These are phyloP conservation scores for Fusarium nelsonii DNA, from an alignment of 2,329 filamentous ascomycete species.

Conservation along the genomic window DNA sequence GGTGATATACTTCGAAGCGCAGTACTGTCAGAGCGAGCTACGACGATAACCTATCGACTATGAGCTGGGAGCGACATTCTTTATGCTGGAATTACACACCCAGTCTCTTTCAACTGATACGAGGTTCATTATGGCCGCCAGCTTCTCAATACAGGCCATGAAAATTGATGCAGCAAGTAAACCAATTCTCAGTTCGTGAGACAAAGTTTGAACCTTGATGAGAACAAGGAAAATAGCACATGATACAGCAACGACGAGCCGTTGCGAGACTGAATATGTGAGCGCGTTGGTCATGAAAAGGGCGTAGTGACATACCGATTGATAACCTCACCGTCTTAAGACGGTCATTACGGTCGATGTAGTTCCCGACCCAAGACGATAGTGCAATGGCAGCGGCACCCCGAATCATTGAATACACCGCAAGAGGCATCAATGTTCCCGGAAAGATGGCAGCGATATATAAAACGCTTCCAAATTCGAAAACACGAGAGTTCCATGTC, in stretches of 20 bases:
- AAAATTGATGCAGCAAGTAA: constrained; percentile 57
- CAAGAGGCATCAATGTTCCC: constrained; percentile 72
- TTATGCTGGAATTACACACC: constrained; percentile 54
- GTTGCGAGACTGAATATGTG: constrained; percentile 51
- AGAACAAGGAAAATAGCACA: constrained; percentile 60
- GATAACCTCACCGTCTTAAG: constrained; percentile 64
- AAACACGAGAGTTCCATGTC: constrained; percentile 73
- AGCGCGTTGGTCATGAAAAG: not conserved
- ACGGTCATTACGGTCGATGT: constrained; percentile 68
- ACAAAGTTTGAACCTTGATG: constrained; percentile 4
- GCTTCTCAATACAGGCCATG: constrained; percentile 77
- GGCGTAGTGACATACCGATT: constrained; percentile 51
- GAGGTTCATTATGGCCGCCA: constrained; percentile 72
- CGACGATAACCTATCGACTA: constrained; percentile 46
- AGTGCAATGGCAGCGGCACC: constrained; percentile 69
- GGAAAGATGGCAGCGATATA: constrained; percentile 69
- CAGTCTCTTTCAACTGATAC: constrained; percentile 80
- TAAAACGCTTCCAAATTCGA: constrained; percentile 72
- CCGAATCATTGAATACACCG: constrained; percentile 75
- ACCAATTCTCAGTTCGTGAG: constrained; percentile 21
- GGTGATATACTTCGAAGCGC: constrained; percentile 33
- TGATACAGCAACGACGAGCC: constrained; percentile 60
- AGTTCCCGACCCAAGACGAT: constrained; percentile 68
- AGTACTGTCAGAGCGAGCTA: constrained; percentile 41
- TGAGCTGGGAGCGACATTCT: constrained; percentile 5